A percentile compares a stretch with the other conserved stretches of the same genome.
phyloP scores from a whole-genome alignment of 139 green algal species.

The Coccomyxa sp. region DNA sequence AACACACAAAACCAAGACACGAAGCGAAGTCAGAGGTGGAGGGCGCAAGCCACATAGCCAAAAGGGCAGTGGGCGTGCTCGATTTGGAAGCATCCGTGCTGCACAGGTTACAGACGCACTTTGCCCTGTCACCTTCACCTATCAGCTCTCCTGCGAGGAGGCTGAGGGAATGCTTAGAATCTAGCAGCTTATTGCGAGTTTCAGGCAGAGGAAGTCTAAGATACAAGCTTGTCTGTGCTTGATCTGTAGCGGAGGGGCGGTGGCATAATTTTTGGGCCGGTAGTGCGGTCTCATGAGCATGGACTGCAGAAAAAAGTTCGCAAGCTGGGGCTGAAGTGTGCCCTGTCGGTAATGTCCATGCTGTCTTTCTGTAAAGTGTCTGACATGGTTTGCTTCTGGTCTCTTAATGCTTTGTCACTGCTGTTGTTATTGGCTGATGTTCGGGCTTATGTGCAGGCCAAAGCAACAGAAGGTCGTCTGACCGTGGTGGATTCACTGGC shows the following conservation, averaged over 20 bases:
- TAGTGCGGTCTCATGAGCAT: conserved; percentile 68
- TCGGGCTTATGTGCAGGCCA: conserved; percentile 38
- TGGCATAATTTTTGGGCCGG: conserved; percentile 69
- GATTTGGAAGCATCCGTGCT: conserved; percentile 55
- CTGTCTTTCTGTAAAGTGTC: background rate
- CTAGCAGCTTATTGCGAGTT: background rate
- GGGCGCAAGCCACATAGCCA: conserved; percentile 57
- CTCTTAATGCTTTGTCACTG: background rate
- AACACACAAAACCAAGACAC: conserved; percentile 76
- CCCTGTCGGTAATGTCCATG: conserved; percentile 53
- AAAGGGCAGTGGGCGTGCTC: conserved; percentile 62
- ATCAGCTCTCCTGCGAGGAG: background rate
- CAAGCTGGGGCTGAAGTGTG: conserved; percentile 74
- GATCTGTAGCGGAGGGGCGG: conserved; percentile 61
- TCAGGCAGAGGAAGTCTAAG: background rate
- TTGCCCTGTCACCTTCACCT: background rate
- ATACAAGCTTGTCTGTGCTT: background rate
- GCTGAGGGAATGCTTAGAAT: background rate
- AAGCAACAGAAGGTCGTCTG: conserved; percentile 67
- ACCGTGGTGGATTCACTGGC: conserved; percentile 68
- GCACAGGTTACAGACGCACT: conserved; percentile 41
- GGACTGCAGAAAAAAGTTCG: conserved; percentile 71
- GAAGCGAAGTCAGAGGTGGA: conserved; percentile 64
- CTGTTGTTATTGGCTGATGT: background rate
- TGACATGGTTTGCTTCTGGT: background rate